Conservation (phyloP, 2,329 filamentous ascomycete genomes). For the Diaporthe sp. region DNA sequence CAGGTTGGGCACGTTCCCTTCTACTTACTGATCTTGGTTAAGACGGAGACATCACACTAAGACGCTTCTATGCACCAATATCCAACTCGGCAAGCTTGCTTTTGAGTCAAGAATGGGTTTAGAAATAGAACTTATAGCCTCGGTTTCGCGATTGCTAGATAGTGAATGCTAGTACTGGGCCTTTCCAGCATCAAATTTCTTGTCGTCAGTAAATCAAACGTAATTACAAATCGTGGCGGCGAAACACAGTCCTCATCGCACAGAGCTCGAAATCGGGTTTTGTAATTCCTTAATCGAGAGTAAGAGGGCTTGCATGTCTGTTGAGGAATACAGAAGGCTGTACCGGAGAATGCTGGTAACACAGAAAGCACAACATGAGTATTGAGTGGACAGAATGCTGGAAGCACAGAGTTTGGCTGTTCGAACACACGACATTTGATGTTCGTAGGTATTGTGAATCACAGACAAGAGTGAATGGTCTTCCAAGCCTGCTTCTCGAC, state of each 20-base stretch:
- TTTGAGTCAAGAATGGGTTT: background rate
- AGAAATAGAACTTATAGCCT: background rate
- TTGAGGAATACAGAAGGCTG: background rate
- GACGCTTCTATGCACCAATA: background rate
- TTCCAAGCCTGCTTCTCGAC: background rate
- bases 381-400: no score
- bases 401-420: background rate
- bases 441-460: background rate
- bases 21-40: slow-evolving; percentile 59
- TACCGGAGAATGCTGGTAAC: background rate
- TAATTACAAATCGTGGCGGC: background rate
- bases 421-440: no score
- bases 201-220: background rate
- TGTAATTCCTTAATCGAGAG: background rate
- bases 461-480: background rate
- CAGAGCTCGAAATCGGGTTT: background rate
- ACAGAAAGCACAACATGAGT: background rate
- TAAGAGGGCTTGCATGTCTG: background rate
- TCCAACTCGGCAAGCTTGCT: background rate
- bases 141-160: background rate
- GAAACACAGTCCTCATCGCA: background rate
- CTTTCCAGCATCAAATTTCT: background rate
- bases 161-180: no score
- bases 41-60: background rate
- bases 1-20: slow-evolving; percentile 67